Evolutionary conservation across 2,329 filamentous ascomycete species (phyloP), one percentile per base, ranked within the genome.

Genomic region (Aspergillus vadensis): DNA sequence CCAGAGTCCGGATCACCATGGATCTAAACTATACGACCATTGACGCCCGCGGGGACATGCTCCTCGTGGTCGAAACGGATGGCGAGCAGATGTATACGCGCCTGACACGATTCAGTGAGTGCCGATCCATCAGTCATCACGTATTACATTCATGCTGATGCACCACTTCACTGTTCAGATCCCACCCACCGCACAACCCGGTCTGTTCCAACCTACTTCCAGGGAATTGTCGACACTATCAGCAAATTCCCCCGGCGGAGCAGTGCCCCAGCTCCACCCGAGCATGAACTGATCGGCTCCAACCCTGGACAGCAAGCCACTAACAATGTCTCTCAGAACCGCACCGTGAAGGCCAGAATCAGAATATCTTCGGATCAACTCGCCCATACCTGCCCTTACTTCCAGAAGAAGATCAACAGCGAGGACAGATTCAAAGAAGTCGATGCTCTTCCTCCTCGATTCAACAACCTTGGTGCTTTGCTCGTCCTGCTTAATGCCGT

Each of bases 401-500:
- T 62, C 19, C 27, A 54, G 19, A n/a, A 17, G 10, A 51, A 39
- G 21, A 53, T 64, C 12, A 41, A 39, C 4, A n/a, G 30, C 3
- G 39, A 48, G 38, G 15, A 51, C 4, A 30, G 9, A 5, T 4
- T 30, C 15, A 32, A 19, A 17, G 39, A 41, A 49, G 32, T 23
- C 7, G 36, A 56, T 9, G 3, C 55, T 2, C 12, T 60, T 2
- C 43, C 47, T 1, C 8, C 50, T 9, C 19, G 32, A 9, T 47
- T 56, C 47, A 58, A 60, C 10, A 55, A 82, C 56, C 64, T 70
- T 4, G 68, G 77, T 6, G 78, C 80, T 0, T 71, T 82, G 4
- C 67, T 75, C 8, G 75, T 78, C 17, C 57, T 83, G 1, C 68
- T 83, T 51, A 76, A 81, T 59, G 77, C 80, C n/a, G 69, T 84